Percentiles rank a stretch among this genome's conserved stretches.
Evolutionary conservation across 192 early-diverging fungal species (phyloP).

Genomic region (Linnemannia schmuckeri): DNA sequence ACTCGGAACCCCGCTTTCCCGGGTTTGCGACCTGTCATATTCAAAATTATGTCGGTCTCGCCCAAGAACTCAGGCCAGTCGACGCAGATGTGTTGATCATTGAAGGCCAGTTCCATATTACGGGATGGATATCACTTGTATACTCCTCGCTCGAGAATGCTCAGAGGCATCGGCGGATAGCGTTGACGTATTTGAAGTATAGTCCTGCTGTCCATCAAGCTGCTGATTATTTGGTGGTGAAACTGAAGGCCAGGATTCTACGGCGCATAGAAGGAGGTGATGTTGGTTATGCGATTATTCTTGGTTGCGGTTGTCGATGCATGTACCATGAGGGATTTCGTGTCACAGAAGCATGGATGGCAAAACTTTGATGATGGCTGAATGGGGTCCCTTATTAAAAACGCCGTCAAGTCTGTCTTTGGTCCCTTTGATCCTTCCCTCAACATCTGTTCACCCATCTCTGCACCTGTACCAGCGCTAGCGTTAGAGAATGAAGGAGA

Average conservation of each 20-base stretch:
- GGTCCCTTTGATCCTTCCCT: not conserved
- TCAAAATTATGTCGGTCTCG: conserved; percentile 35
- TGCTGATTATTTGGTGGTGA: conserved; percentile 16
- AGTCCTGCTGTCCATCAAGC: conserved; percentile 22
- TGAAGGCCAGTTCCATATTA: conserved; percentile 43
- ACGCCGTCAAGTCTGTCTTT: conserved; percentile 15
- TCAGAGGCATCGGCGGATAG: conserved; percentile 18
- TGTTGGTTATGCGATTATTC: not conserved
- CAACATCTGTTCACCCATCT: not conserved
- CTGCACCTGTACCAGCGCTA: too few relatives aligned
- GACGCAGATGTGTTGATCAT: conserved; percentile 15
- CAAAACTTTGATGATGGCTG: conserved; percentile 20
- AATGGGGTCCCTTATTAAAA: conserved; percentile 24
- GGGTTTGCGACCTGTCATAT: conserved; percentile 33
- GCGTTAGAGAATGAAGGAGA: too few relatives aligned
- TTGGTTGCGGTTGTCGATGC: conserved; percentile 36
- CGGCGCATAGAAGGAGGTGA: not conserved
- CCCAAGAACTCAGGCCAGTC: conserved; percentile 16
- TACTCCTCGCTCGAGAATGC: conserved; percentile 12
- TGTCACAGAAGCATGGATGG: conserved; percentile 26
- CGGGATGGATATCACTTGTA: conserved; percentile 25
- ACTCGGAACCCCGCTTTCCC: conserved; percentile 27
- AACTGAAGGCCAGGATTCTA: not conserved
- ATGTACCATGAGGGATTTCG: conserved; percentile 39
- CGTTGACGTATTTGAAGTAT: conserved; percentile 11